phyloP scores from a whole-genome alignment of 2,329 filamentous ascomycete genomes.

The Chrysoporthe deuterocubensis region DNA sequence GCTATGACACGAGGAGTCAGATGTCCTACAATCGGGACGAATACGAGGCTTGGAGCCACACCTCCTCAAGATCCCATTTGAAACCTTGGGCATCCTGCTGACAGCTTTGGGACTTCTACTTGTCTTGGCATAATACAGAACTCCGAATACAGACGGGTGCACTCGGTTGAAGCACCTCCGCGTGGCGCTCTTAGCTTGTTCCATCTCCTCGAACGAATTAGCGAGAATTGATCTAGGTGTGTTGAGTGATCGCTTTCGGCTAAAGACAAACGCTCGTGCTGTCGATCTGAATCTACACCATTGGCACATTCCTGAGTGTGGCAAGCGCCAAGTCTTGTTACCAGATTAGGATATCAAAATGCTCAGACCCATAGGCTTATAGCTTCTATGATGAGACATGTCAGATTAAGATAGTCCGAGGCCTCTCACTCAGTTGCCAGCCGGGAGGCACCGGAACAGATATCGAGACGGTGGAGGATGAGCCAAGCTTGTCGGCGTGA shows the following conservation, averaged over 20 bases:
- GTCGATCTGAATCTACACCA: background rate
- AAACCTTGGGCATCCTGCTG: background rate
- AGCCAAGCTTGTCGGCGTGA: no score
- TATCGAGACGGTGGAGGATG: no score
- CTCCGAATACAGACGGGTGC: background rate
- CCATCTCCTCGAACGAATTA: background rate
- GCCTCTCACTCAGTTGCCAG: no score
- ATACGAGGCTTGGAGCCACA: background rate
- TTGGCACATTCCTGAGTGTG: background rate
- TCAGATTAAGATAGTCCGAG: no score
- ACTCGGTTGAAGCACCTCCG: background rate
- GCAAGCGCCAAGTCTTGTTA: background rate
- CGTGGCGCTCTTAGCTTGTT: background rate
- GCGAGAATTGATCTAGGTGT: background rate
- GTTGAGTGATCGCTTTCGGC: background rate
- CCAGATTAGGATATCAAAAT: background rate
- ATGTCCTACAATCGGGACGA: background rate
- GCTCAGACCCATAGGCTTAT: no score
- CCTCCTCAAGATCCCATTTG: background rate
- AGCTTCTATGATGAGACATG: no score
- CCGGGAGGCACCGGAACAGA: no score
- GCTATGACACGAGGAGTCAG: background rate
- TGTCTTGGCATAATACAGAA: background rate
- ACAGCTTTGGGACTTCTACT: background rate
- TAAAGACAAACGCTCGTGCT: background rate